These are phyloP conservation scores for Fusarium anguioides DNA, from an alignment of 2,329 filamentous ascomycete species.

Conservation along the genomic window DNA sequence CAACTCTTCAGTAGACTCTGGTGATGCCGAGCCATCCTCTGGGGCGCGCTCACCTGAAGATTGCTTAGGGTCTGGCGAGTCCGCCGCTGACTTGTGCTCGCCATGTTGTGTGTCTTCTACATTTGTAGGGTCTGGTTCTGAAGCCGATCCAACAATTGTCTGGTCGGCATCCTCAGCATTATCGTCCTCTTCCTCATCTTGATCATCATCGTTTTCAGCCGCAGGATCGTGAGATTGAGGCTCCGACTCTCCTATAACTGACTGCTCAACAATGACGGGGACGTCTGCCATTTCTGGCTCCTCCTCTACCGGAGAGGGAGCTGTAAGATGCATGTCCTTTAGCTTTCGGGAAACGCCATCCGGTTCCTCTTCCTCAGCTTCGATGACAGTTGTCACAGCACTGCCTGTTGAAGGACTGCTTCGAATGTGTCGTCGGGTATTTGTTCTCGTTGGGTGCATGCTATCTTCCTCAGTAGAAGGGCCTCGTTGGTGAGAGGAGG, in stretches of 20 bases:
- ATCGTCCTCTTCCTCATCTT: conserved; percentile 14
- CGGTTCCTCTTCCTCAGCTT: conserved; percentile 81
- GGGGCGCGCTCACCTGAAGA: conserved; percentile 36
- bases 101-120: conserved; percentile 7
- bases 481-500: conserved; percentile 47
- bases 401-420: conserved; percentile 84
- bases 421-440: conserved; percentile 83
- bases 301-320: conserved; percentile 69
- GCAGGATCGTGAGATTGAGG: background rate
- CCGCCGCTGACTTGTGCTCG: conserved; percentile 5
- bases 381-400: conserved; percentile 82
- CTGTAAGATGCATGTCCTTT: conserved; percentile 59
- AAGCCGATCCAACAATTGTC: conserved; percentile 39
- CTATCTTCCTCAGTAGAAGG: conserved; percentile 58
- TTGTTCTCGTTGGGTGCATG: conserved; percentile 69
- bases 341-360: conserved; percentile 60
- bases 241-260: conserved; percentile 38
- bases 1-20: conserved; percentile 9
- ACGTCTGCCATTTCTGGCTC: conserved; percentile 55
- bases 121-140: conserved; percentile 34
- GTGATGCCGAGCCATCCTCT: background rate
- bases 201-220: conserved; percentile 21
- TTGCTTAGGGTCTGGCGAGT: conserved; percentile 34
- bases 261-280: conserved; percentile 56
- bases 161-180: conserved; percentile 40